phyloP scores from a whole-genome alignment of 192 early-diverging fungal genomes.

The Cladochytrium replicatum region DNA sequence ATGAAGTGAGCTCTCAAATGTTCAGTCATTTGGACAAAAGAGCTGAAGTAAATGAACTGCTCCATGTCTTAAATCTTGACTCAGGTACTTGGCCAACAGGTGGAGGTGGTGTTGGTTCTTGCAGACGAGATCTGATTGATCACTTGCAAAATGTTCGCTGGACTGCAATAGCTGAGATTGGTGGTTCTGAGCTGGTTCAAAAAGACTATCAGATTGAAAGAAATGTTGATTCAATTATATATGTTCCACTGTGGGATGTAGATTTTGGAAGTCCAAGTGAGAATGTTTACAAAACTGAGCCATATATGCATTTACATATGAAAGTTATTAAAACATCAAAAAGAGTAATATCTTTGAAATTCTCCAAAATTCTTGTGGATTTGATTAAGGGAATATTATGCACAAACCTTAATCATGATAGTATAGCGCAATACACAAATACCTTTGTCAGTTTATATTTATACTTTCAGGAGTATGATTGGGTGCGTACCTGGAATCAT shows the following conservation, averaged over 20 bases:
- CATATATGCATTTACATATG: conserved; percentile 7
- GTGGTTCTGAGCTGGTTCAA: conserved; percentile 26
- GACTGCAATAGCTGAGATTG: conserved; percentile 32
- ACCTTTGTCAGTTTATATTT: conserved; percentile 29
- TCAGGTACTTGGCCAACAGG: conserved; percentile 38
- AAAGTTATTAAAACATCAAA: conserved; percentile 18
- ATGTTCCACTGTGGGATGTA: conserved; percentile 32
- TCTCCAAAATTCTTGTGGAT: conserved; percentile 25
- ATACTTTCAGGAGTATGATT: conserved; percentile 29
- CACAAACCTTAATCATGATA: conserved; percentile 2
- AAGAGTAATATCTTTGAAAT: conserved; percentile 10
- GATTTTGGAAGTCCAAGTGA: conserved; percentile 35
- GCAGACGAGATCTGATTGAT: conserved; percentile 33
- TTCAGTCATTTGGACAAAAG: conserved; percentile 5
- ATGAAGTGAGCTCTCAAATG: conserved; percentile 6
- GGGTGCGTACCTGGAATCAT: conserved; percentile 28
- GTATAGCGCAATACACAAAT: conserved; percentile 26
- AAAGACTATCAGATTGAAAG: conserved; percentile 40
- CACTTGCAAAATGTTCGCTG: conserved; percentile 27
- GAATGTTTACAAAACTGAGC: conserved; percentile 22
- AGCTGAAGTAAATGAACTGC: conserved; percentile 12
- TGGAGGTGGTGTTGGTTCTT: conserved; percentile 36
- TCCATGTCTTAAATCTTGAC: conserved; percentile 28
- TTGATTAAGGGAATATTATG: conserved; percentile 25
- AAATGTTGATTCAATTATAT: conserved; percentile 33